Evolutionary conservation across 2,329 filamentous ascomycete species (phyloP), one percentile per base, ranked within the genome.

Genomic region (Cordyceps pruinosa): DNA sequence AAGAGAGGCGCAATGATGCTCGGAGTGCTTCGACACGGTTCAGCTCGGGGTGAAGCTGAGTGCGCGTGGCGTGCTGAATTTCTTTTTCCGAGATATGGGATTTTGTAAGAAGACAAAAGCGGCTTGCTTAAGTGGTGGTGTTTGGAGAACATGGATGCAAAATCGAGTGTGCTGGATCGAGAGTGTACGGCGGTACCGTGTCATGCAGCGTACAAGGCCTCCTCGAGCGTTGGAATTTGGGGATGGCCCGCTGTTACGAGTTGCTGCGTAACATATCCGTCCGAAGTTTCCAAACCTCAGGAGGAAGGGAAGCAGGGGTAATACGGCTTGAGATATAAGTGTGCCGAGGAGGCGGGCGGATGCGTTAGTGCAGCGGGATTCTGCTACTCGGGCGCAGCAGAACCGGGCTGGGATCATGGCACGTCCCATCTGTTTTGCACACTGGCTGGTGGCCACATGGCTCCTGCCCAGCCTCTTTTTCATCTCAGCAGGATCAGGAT

Each of bases 201-300:
- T 46, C 30, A 34, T 26, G 21, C 41, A 26, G 26, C n/a, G 17
- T 13, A 46, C 41, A 45, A 53, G 15, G 37, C 4, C 9, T 7
- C 28, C 19, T 44, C 9, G 51, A 47, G 41, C 7, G 44, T 47
- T 41, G n/a, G 32, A 41, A 28, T 35, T 37, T 32, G 17, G 25
- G 44, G 25, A 21, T 35, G 34, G 52, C 52, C 52, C 52, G 52
- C 52, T 39, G 19, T 56, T 48, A 41, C 34, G 41, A 47, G 25
- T 48, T 28, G 52, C 52, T 39, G 44, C 45, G 52, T 56, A 56
- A 41, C 52, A 25, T 13, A 23, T 56, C 44, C 44, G 34, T 56
- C 52, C 25, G 25, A 56, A 56, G 30, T 48, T 26, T 41, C 9
- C 44, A 54, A 23, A 23, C 17, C 30, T 15, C 19, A 28, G 39